Evolutionary conservation across 306 rosid species (phyloP).

Genomic region (Vachellia pachyceras): DNA sequence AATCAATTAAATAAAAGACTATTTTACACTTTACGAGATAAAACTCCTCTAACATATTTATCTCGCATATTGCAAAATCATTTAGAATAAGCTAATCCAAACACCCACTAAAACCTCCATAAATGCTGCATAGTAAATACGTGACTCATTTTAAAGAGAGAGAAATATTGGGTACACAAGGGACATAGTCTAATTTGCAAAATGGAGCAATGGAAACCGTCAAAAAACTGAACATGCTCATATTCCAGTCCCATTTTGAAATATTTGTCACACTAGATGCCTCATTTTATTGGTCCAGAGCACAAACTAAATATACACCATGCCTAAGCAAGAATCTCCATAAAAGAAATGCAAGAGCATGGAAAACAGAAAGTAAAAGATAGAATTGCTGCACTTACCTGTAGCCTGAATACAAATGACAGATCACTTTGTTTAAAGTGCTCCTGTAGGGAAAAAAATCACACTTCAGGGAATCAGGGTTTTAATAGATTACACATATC

Average conservation of each 20-base stretch:
- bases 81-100: no score
- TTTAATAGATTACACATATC: slow-evolving; percentile 28
- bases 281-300: background rate
- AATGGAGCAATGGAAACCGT: background rate
- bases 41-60: no score
- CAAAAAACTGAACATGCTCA: background rate
- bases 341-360: slow-evolving; percentile 17
- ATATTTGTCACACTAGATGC: background rate
- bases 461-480: slow-evolving; percentile 33
- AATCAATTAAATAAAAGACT: no score
- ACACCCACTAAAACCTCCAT: background rate
- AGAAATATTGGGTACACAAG: background rate
- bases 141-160: background rate
- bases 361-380: slow-evolving; percentile 14
- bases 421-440: slow-evolving; percentile 87
- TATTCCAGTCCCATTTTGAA: background rate
- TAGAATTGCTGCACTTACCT: slow-evolving; percentile 61
- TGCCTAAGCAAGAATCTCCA: background rate
- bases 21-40: no score
- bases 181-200: background rate
- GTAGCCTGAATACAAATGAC: slow-evolving; percentile 95
- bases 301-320: background rate
- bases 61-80: no score
- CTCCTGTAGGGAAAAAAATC: slow-evolving; percentile 64
- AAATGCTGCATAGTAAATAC: background rate